These are phyloP conservation scores for Fusarium torreyae DNA, from an alignment of 2,329 filamentous ascomycete species.

Conservation along the genomic window DNA sequence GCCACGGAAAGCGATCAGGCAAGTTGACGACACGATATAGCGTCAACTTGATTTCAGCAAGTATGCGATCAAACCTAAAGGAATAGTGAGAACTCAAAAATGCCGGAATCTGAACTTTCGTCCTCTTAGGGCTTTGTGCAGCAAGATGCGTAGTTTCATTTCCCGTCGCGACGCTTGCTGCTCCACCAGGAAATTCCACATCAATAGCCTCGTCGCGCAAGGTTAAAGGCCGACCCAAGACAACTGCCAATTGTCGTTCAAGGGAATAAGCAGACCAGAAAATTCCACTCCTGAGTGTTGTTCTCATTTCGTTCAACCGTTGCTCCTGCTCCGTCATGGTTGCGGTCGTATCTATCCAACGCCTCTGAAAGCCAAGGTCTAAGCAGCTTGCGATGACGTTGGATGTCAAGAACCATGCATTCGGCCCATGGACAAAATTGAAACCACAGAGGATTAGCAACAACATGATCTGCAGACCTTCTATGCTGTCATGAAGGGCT, in stretches of 20 bases:
- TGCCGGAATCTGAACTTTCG: conserved; percentile 1
- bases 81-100: conserved; percentile 24
- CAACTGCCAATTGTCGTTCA: conserved; percentile 30
- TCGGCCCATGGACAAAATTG: conserved; percentile 30
- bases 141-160: neutral
- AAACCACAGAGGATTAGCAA: conserved; percentile 27
- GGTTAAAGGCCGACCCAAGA: conserved; percentile 31
- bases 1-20: conserved; percentile 47
- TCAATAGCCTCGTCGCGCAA: conserved; percentile 36
- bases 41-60: conserved; percentile 31
- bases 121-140: conserved; percentile 1
- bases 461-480: conserved; percentile 36
- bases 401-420: conserved; percentile 35
- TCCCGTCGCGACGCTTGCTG: neutral
- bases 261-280: conserved; percentile 40
- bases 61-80: conserved; percentile 28
- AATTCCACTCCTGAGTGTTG: conserved; percentile 22
- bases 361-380: conserved; percentile 32
- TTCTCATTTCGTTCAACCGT: conserved; percentile 1
- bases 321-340: conserved; percentile 1
- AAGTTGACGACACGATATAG: conserved; percentile 40
- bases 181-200: conserved; percentile 30
- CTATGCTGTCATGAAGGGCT: conserved; percentile 30
- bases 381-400: conserved; percentile 36
- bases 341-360: conserved; percentile 9